These are phyloP conservation scores for Physcomitrium patens DNA, from an alignment of 225 moss, liverwort and hornwort genomes.

Conservation along the genomic window DNA sequence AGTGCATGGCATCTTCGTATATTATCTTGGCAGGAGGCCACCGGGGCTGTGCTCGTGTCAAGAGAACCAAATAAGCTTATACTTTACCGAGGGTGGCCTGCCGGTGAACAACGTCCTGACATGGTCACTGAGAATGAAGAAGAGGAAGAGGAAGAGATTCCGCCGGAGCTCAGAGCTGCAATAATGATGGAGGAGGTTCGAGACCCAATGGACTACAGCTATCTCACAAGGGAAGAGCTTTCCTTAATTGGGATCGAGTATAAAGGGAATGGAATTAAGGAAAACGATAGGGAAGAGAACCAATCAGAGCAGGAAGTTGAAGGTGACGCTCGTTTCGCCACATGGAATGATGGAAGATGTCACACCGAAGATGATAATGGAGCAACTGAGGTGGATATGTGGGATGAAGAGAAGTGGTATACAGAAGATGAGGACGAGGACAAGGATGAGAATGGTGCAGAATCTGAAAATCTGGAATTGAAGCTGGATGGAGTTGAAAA, in stretches of 20 bases:
- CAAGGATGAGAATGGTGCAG: conserved; percentile 7
- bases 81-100: conserved; percentile 88
- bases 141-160: conserved; percentile 42
- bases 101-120: conserved; percentile 72
- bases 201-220: conserved; percentile 50
- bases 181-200: conserved; percentile 69
- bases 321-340: conserved; percentile 39
- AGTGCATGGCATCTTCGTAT: not conserved
- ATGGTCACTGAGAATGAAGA: conserved; percentile 46
- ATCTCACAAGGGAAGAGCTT: conserved; percentile 51
- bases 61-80: conserved; percentile 84
- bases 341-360: conserved; percentile 46
- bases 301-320: conserved; percentile 33
- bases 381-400: conserved; percentile 14
- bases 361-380: conserved; percentile 24
- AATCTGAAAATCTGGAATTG: conserved; percentile 28
- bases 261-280: conserved; percentile 32
- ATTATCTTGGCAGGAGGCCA: conserved; percentile 60
- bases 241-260: conserved; percentile 42
- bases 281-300: conserved; percentile 17
- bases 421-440: conserved; percentile 21
- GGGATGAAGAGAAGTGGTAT: conserved; percentile 23
- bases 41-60: conserved; percentile 85
- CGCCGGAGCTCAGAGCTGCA: conserved; percentile 66
- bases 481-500: conserved; percentile 25